Base-by-base conservation (phyloP, 2,329 filamentous ascomycete species). In the Thielaviopsis euricoi region DNA sequence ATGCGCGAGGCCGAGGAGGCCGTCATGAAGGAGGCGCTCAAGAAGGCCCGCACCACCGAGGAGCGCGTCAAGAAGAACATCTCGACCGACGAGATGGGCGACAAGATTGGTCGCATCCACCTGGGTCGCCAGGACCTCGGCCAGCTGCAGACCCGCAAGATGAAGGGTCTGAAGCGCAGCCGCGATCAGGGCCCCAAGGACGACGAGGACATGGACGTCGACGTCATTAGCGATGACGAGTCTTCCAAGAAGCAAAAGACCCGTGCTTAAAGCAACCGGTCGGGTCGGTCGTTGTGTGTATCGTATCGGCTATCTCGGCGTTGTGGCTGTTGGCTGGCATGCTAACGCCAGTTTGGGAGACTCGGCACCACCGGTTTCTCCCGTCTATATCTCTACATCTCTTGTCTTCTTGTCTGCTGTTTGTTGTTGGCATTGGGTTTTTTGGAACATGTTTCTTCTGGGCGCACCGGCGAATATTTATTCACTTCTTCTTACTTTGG, bases 31-130 rank as follows among this genome's bases (percentile, higher is more conserved):
- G 87, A 91, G 71, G 89, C 91, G 19, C 79, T 96, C 80, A 88
- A 85, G 79, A 89, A 85, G 74, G 79, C 88, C 55, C 90, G 85
- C 77, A 81, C 81, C 46, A 73, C 71, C 46, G 84, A 87, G 73
- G 85, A 87, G 73, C 76, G 78, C 72, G 85, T 85, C 61, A 97
- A 95, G 85, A 98, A 98, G 85, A 98, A 98, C 71, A 85, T 98
- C 65, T 81, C 83, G 57, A 94, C 87, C 59, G 90, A 97, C 70
- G 72, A 83, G 50, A 89, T 98, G 74, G 93, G 93, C 69, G 93
- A 98, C 73, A 97, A 97, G 83, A 78, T 97, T 63, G 93, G 91
- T 62, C 84, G 89, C 64, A 86, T 98, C 62, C 93, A 98, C 70
- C 72, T 95, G 61, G 89, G 87, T 67, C 89, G 85, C 74, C 89